Percentiles rank a stretch among this genome's conserved stretches.
These are phyloP conservation scores for Thuidium tamariscinum DNA, from an alignment of 225 moss, liverwort and hornwort species.

Conservation along the genomic window DNA sequence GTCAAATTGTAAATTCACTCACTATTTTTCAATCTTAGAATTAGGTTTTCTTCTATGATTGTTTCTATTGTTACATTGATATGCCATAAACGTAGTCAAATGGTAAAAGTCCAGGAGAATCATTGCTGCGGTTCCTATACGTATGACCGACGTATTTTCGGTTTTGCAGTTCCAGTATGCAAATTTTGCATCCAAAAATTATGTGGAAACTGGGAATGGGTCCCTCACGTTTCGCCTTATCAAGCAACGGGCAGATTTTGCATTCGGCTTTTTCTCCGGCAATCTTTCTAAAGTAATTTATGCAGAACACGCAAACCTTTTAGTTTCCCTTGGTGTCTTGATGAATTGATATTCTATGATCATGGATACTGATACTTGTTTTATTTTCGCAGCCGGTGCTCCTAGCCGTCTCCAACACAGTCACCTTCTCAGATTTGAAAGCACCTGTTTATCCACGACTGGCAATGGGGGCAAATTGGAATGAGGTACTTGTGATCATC, in stretches of 20 bases:
- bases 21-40: neutral
- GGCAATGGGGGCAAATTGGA: constrained; percentile 43
- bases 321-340: neutral
- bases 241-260: constrained; percentile 56
- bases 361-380: neutral
- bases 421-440: constrained; percentile 39
- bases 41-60: neutral
- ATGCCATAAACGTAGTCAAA: neutral
- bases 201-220: constrained; percentile 24
- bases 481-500: constrained; percentile 27
- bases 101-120: neutral
- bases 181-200: constrained; percentile 24
- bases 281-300: constrained; percentile 24
- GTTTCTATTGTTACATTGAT: neutral
- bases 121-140: neutral
- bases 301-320: neutral
- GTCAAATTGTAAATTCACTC: neutral
- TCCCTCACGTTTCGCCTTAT: constrained; percentile 37
- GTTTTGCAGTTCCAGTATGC: constrained; percentile 40
- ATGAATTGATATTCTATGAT: neutral
- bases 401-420: constrained; percentile 33
- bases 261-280: constrained; percentile 57
- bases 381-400: constrained; percentile 46
- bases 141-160: neutral
- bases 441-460: constrained; percentile 49